A percentile compares a stretch with the other conserved stretches of the same genome.
phyloP scores from a whole-genome alignment of 2,329 filamentous ascomycete species.

The Sordariomycetes sp. region DNA sequence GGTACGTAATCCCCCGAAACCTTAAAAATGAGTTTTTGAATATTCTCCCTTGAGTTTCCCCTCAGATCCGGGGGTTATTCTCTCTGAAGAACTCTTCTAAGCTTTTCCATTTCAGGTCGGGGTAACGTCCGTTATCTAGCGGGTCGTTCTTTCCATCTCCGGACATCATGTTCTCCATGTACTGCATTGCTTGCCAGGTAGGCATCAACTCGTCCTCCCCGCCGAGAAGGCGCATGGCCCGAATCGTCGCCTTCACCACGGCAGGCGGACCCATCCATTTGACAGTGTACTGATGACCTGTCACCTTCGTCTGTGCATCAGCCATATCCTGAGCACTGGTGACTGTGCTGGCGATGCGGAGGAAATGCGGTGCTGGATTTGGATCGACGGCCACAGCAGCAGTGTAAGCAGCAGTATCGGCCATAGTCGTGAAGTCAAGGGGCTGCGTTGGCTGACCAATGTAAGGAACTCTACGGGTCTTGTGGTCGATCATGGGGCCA shows the following conservation, averaged over 20 bases:
- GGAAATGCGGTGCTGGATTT: neutral
- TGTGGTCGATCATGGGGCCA: neutral
- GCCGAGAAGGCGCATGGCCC: neutral
- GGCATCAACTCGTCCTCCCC: neutral
- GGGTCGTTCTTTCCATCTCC: slow-evolving; percentile 1
- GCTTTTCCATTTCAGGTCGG: slow-evolving; percentile 10
- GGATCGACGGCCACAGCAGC: slow-evolving; percentile 1
- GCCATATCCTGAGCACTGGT: neutral
- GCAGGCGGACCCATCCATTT: neutral
- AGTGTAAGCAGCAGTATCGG: neutral
- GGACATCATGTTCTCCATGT: slow-evolving; percentile 4
- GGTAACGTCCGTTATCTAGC: slow-evolving; percentile 8
- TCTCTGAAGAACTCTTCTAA: neutral
- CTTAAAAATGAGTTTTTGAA: too few relatives aligned
- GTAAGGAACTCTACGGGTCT: neutral
- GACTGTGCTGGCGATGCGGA: neutral
- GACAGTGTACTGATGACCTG: neutral
- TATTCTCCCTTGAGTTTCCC: neutral
- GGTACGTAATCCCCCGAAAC: too few relatives aligned
- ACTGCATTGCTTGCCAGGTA: slow-evolving; percentile 2
- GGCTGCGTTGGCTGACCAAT: neutral
- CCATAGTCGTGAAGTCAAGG: neutral
- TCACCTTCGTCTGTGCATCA: neutral
- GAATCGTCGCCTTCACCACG: neutral
- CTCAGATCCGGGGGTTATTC: neutral